Conservation (phyloP, 495 filamentous ascomycete species). For the Penicillium cinerascens region DNA sequence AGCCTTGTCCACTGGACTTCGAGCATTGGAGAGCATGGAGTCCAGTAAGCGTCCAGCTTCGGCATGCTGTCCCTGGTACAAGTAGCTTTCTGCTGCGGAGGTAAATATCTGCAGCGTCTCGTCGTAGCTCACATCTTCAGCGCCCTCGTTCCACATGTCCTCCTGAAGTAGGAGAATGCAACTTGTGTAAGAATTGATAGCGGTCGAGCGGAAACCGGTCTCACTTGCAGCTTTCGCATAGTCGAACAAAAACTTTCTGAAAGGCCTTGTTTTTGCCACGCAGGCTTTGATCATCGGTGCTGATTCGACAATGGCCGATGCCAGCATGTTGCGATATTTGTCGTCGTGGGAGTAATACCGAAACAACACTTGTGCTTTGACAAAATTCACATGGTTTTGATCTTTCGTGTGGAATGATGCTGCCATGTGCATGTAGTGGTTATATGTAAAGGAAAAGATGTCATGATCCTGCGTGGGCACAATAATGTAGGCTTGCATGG, state of each 20-base stretch:
- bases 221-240: slow-evolving; percentile 7
- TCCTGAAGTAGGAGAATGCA: slow-evolving; percentile 2
- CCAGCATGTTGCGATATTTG: slow-evolving; percentile 6
- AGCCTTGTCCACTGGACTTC: slow-evolving; percentile 6
- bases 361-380: slow-evolving; percentile 1
- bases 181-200: background rate
- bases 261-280: background rate
- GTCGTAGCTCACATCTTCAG: background rate
- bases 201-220: slow-evolving; percentile 5
- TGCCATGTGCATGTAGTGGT: slow-evolving; percentile 65
- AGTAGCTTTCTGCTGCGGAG: slow-evolving; percentile 1
- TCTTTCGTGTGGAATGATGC: slow-evolving; percentile 58
- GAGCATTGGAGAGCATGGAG: slow-evolving; percentile 2
- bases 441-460: slow-evolving; percentile 51
- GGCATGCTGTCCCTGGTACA: background rate
- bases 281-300: background rate
- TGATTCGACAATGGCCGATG: slow-evolving; percentile 2
- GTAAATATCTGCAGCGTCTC: slow-evolving; percentile 3
- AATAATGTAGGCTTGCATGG: slow-evolving; percentile 62
- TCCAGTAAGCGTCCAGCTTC: slow-evolving; percentile 4
- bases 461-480: slow-evolving; percentile 65
- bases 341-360: slow-evolving; percentile 1
- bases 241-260: slow-evolving; percentile 2
- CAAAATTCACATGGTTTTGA: background rate
- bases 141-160: slow-evolving; percentile 1